Evolutionary conservation across 768 basidiomycete species (phyloP).

Genomic region (Amyloporia xantha): DNA sequence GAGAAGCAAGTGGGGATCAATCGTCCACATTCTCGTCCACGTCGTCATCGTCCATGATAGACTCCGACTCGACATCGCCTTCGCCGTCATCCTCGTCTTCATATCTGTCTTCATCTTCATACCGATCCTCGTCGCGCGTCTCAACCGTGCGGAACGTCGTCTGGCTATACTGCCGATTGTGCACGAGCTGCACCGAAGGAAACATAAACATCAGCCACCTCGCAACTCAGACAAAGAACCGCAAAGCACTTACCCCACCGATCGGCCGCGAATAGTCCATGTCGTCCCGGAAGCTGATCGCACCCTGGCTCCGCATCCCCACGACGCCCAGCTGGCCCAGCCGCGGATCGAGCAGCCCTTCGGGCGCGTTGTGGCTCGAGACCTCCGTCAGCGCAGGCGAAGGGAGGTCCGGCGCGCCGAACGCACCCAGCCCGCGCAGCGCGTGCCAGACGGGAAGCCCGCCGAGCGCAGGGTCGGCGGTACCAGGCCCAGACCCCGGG

Average conservation of each 20-base stretch:
- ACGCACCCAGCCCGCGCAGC: constrained; percentile 5
- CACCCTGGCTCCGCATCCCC: constrained; percentile 21
- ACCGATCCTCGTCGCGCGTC: background rate
- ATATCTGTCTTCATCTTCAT: background rate
- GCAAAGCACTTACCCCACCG: constrained; percentile 18
- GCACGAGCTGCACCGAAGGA: constrained; percentile 10
- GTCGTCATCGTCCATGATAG: background rate
- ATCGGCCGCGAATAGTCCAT: constrained; percentile 24
- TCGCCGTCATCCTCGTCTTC: background rate
- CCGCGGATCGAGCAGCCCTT: constrained; percentile 20
- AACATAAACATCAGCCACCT: background rate
- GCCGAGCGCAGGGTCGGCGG: background rate
- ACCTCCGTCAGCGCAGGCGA: constrained; percentile 20
- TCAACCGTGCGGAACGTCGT: constrained; percentile 15
- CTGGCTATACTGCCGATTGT: constrained; percentile 17
- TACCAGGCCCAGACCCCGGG: background rate
- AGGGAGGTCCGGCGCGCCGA: constrained; percentile 12
- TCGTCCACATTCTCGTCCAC: background rate
- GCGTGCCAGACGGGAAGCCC: constrained; percentile 14
- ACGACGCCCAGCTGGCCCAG: constrained; percentile 8
- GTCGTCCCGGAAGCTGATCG: constrained; percentile 23
- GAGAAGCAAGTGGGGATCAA: no score
- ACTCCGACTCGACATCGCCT: background rate
- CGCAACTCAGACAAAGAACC: background rate
- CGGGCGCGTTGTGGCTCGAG: constrained; percentile 15